Conservation (phyloP, 352 stramenopile genomes). For the Phytophthora ramorum region DNA sequence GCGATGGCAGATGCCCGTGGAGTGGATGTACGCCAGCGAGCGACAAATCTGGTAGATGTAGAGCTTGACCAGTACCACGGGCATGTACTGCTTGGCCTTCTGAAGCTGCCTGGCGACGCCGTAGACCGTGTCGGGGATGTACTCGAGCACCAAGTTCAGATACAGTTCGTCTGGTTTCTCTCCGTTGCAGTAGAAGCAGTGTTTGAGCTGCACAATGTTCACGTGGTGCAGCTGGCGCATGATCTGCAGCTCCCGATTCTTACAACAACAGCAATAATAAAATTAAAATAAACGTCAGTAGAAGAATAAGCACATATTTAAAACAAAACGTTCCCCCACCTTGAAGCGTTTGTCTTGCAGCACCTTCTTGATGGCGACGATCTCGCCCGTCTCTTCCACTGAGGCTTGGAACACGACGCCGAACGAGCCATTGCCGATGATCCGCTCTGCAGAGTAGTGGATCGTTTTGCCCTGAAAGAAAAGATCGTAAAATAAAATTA, state of each 20-base stretch:
- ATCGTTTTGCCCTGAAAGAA: constrained; percentile 84
- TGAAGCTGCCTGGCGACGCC: constrained; percentile 95
- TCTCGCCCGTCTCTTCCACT: constrained; percentile 97
- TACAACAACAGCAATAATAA: background rate
- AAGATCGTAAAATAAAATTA: constrained; percentile 13
- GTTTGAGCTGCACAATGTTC: constrained; percentile 99
- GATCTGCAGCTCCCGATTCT: constrained; percentile 99
- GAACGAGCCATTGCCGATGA: constrained; percentile 99
- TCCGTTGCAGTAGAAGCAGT: constrained; percentile 99
- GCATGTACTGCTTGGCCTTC: constrained; percentile 97
- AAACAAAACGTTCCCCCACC: constrained; percentile 33
- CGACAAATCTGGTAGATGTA: constrained; percentile 99
- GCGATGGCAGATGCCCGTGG: constrained; percentile 97
- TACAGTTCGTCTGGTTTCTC: constrained; percentile 97
- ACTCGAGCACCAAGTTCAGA: constrained; percentile 99
- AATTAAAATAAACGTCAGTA: constrained; percentile 18
- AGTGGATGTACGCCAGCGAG: constrained; percentile 98
- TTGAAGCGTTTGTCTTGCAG: constrained; percentile 99
- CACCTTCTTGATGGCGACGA: constrained; percentile 99
- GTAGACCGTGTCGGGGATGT: constrained; percentile 99
- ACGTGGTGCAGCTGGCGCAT: constrained; percentile 98
- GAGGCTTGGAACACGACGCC: constrained; percentile 99
- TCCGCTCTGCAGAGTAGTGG: constrained; percentile 97
- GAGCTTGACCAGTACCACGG: constrained; percentile 98
- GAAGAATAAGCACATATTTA: background rate